Percentiles rank a stretch among this genome's conserved stretches.
Evolutionary conservation across 768 basidiomycete genomes (phyloP).

Genomic region (Leccinum longicurvipes): DNA sequence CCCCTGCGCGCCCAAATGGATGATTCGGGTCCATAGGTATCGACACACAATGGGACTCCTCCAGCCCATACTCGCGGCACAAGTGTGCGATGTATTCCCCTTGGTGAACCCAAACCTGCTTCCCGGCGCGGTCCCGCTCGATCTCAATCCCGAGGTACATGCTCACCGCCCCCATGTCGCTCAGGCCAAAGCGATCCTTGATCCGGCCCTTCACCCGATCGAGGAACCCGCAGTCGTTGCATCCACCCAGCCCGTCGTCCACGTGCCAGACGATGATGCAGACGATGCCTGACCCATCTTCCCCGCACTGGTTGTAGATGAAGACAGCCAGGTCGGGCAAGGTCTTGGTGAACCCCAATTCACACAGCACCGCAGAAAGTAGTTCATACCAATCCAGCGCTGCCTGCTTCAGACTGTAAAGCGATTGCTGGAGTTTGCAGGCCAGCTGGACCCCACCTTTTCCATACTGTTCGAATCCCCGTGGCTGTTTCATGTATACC

Average conservation of each 20-base stretch:
- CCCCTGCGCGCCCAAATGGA: no score
- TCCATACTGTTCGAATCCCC: slow-evolving; percentile 21
- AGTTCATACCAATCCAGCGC: background rate
- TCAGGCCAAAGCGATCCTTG: background rate
- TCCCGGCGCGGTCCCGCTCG: background rate
- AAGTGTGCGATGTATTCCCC: no score
- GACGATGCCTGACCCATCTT: background rate
- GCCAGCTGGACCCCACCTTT: background rate
- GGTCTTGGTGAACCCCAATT: background rate
- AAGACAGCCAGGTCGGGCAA: background rate
- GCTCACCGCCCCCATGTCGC: background rate
- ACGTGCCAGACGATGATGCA: background rate
- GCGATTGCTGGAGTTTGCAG: background rate
- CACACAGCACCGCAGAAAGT: background rate
- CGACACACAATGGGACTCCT: no score
- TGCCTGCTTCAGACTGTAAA: background rate
- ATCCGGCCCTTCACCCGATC: background rate
- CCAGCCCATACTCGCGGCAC: no score
- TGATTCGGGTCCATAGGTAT: no score
- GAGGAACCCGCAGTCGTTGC: background rate
- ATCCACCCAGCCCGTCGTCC: background rate
- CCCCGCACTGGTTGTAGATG: background rate
- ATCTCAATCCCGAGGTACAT: background rate
- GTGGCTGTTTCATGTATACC: slow-evolving; percentile 39
- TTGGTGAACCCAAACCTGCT: no score